These are phyloP conservation scores for Peniophora sp. DNA, from an alignment of 1,284 basidiomycete genomes.

Conservation along the genomic window DNA sequence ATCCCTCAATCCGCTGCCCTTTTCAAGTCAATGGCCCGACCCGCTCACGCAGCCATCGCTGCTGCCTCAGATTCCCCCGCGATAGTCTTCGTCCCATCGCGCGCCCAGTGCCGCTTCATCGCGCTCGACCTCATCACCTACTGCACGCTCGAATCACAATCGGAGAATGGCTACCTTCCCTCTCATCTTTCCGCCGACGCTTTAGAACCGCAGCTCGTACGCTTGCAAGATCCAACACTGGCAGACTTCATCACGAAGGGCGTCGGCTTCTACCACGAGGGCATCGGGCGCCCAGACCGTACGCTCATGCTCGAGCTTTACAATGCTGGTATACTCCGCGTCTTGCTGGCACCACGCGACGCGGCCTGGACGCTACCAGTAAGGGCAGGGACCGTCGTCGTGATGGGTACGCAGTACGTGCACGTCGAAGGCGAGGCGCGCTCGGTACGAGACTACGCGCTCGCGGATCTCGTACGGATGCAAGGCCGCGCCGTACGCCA, in stretches of 20 bases:
- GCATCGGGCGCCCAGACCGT: conserved; percentile 66
- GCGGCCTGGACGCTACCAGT: conserved; percentile 84
- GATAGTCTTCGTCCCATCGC: conserved; percentile 89
- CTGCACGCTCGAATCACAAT: conserved; percentile 71
- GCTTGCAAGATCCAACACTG: conserved; percentile 62
- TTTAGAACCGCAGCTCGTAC: conserved; percentile 53
- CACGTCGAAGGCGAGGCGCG: conserved; percentile 34
- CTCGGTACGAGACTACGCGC: conserved; percentile 71
- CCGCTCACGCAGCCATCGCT: conserved; percentile 67
- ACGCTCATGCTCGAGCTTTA: conserved; percentile 78
- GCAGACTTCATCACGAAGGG: conserved; percentile 82
- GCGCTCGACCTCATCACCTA: conserved; percentile 86
- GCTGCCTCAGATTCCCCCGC: conserved; percentile 40
- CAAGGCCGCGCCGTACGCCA: conserved; percentile 79
- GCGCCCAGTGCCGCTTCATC: conserved; percentile 69
- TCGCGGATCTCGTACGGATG: conserved; percentile 85
- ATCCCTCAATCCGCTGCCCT: conserved; percentile 83
- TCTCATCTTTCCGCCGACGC: conserved; percentile 42
- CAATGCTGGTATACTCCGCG: conserved; percentile 73
- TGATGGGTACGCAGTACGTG: conserved; percentile 90
- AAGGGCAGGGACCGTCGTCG: conserved; percentile 73
- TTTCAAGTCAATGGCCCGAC: conserved; percentile 91
- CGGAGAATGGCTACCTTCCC: conserved; percentile 66
- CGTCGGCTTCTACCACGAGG: conserved; percentile 83
- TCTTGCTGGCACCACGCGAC: conserved; percentile 79